These are phyloP conservation scores for Mortierella sp. DNA, from an alignment of 371 early-diverging fungal species.

Conservation along the genomic window DNA sequence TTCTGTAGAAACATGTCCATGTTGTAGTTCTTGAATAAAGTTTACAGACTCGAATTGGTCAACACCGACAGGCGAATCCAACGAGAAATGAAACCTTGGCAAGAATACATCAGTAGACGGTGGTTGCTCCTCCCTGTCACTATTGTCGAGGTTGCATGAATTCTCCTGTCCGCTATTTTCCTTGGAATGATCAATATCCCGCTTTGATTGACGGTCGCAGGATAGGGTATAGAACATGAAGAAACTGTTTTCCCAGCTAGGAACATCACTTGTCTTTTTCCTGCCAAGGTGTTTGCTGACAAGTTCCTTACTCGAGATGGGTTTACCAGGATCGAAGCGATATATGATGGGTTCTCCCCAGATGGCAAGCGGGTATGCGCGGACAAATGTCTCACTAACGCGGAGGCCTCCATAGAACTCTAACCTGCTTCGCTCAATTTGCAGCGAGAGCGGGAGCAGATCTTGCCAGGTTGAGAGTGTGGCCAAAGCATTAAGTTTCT, in stretches of 20 bases:
- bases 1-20: neutral
- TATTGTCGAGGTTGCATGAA: no score
- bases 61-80: slow-evolving; percentile 37
- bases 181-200: neutral
- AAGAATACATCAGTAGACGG: slow-evolving; percentile 52
- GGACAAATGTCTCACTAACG: slow-evolving; percentile 38
- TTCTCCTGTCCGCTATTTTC: neutral
- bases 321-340: slow-evolving; percentile 44
- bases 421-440: slow-evolving; percentile 36
- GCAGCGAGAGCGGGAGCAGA: slow-evolving; percentile 38
- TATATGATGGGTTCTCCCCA: slow-evolving; percentile 47
- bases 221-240: slow-evolving; percentile 18
- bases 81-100: slow-evolving; percentile 47
- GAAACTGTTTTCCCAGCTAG: slow-evolving; percentile 46
- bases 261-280: slow-evolving; percentile 39
- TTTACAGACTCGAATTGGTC: slow-evolving; percentile 43
- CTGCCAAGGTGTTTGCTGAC: slow-evolving; percentile 17
- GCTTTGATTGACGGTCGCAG: slow-evolving; percentile 29
- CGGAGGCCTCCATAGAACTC: slow-evolving; percentile 50
- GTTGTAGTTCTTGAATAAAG: slow-evolving; percentile 25
- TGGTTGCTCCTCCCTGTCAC: neutral
- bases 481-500: neutral
- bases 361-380: slow-evolving; percentile 49
- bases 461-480: slow-evolving; percentile 42
- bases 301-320: slow-evolving; percentile 16